Evolutionary conservation across 352 stramenopile genomes (phyloP), one percentile per base, ranked within the genome.

Genomic region (Phytophthora idaei): DNA sequence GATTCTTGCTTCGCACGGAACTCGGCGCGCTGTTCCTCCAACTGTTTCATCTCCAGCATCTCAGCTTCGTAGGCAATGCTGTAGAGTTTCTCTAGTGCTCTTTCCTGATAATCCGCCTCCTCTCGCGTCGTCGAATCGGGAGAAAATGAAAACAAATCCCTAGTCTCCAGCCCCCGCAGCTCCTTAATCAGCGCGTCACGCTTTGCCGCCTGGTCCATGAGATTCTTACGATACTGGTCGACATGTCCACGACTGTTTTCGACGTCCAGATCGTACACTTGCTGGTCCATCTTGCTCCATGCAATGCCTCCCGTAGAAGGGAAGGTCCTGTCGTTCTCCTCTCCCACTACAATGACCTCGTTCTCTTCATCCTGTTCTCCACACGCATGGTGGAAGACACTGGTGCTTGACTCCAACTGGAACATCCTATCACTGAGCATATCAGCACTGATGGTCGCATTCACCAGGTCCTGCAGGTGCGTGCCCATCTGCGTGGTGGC

Each of bases 341-440:
- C 51, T 32, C 36, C 52, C 0, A 68, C 54, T 9, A 73, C 44
- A 3, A 66, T 15, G 2, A 56, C 53, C 6, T 66, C 57, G 5
- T 74, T 65, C 1, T 63, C 57, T 0, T 64, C 60, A 6, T 81
- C 61, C 36, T 79, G 76, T 5, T 85, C 80, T 5, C 87, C 81
- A 37, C 65, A 72, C 4, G 84, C 87, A 29, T 92, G 79, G 47
- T 88, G 76, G 63, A 95, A 95, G 10, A 78, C 80, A 47, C 73
- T 89, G 28, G 93, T 73, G 57, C 80, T 92, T 54, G 84, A 93
- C 66, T 94, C 77, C 53, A 95, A 76, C 73, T 95, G 87, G 67
- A 95, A 95, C 85, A 95, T 94, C 55, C 87, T 84, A 64, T 95
- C 87, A 73, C 87, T 95, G 32, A 95, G 71, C 69, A 95, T 76